These are phyloP conservation scores for Terfezia boudieri DNA, from an alignment of 495 filamentous ascomycete species.

Conservation along the genomic window DNA sequence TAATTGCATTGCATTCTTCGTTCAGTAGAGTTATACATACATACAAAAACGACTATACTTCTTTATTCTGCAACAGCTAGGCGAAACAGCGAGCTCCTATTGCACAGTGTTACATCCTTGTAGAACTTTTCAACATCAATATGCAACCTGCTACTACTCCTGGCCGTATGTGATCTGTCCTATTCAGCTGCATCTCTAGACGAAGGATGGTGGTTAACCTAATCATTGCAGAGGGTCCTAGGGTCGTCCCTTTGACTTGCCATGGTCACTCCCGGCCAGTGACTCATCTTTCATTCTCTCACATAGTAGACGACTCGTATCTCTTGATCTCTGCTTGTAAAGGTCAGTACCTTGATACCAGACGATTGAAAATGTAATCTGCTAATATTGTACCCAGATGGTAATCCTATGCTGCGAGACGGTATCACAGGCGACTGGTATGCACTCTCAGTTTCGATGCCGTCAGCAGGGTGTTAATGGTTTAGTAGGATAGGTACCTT, in stretches of 20 bases:
- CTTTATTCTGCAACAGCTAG: too few relatives aligned
- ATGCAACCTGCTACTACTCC: neutral
- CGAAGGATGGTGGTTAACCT: too few relatives aligned
- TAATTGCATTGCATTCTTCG: neutral
- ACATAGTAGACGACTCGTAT: constrained; percentile 64
- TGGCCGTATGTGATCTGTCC: neutral
- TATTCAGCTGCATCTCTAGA: too few relatives aligned
- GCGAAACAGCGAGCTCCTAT: too few relatives aligned
- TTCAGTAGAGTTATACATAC: neutral
- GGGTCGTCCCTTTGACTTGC: constrained; percentile 75
- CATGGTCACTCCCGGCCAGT: constrained; percentile 93
- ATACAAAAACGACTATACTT: too few relatives aligned
- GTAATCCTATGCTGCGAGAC: constrained; percentile 95
- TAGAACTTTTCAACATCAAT: neutral
- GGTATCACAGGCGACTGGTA: constrained; percentile 89
- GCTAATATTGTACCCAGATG: constrained; percentile 32
- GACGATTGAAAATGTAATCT: too few relatives aligned
- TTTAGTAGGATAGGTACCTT: constrained; percentile 79
- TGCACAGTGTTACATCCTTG: too few relatives aligned
- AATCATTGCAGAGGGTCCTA: constrained; percentile 21
- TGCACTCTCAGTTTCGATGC: constrained; percentile 7
- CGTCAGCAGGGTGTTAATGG: neutral
- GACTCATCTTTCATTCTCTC: constrained; percentile 83
- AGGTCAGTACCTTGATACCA: constrained; percentile 29
- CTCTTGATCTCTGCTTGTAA: constrained; percentile 97